Evolutionary conservation across 1,139 yeast species (phyloP).

Genomic region (Candida anutae): DNA sequence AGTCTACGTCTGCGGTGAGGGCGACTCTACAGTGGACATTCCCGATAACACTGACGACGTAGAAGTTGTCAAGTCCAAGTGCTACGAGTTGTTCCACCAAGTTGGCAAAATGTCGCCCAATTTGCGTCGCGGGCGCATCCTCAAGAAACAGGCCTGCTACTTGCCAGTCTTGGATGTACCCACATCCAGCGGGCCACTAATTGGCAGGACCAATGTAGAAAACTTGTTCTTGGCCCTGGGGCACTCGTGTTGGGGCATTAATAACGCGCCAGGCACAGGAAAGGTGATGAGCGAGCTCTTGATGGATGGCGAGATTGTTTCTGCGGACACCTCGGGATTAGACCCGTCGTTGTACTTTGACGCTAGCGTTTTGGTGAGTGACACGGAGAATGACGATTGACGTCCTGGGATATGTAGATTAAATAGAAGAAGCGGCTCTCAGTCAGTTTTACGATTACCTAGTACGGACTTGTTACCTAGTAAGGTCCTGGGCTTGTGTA

Average conservation of each 20-base stretch:
- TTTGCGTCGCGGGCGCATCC: conserved; percentile 65
- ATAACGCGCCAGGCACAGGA: conserved; percentile 96
- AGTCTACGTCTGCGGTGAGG: conserved; percentile 96
- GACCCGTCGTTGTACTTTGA: conserved; percentile 85
- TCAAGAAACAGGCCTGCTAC: conserved; percentile 90
- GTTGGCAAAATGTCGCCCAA: conserved; percentile 74
- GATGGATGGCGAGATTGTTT: conserved; percentile 72
- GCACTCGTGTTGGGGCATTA: conserved; percentile 98
- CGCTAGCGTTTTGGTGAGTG: conserved; percentile 46
- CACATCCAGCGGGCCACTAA: conserved; percentile 83
- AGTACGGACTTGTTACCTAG: not conserved
- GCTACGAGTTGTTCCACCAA: conserved; percentile 78
- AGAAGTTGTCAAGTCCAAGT: conserved; percentile 76
- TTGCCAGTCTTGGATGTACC: conserved; percentile 92
- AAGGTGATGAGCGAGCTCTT: conserved; percentile 82
- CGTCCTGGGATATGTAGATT: no score
- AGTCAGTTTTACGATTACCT: not conserved
- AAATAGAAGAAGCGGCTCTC: no score
- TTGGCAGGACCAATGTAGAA: conserved; percentile 85
- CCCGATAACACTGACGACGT: conserved; percentile 96
- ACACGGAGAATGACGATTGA: conserved; percentile 23
- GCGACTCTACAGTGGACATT: conserved; percentile 80
- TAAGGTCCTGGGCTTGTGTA: no score
- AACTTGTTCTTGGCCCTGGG: conserved; percentile 81
- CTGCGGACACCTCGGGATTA: conserved; percentile 73